phyloP scores from a whole-genome alignment of 495 filamentous ascomycete species.

The Penicillium bovifimosum region DNA sequence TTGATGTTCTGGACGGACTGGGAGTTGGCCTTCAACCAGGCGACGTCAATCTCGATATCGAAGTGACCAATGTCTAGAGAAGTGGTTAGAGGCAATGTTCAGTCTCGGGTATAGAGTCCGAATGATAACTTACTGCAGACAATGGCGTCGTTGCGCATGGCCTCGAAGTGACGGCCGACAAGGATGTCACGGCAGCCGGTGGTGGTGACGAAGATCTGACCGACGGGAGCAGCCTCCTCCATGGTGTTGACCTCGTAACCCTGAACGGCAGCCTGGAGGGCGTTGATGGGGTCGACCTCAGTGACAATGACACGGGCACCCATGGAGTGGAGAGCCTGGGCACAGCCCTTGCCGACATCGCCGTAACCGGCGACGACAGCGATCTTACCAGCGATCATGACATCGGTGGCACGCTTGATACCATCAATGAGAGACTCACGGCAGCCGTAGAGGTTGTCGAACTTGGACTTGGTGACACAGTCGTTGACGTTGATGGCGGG shows the following conservation, averaged over 20 bases:
- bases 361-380: slow-evolving; percentile 96
- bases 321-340: slow-evolving; percentile 90
- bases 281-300: slow-evolving; percentile 99
- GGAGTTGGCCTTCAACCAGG: slow-evolving; percentile 96
- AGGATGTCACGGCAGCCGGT: slow-evolving; percentile 99
- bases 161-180: slow-evolving; percentile 85
- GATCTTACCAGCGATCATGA: slow-evolving; percentile 99
- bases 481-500: slow-evolving; percentile 99
- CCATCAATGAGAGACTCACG: slow-evolving; percentile 97
- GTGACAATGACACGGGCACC: slow-evolving; percentile 96
- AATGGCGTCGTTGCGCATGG: slow-evolving; percentile 97
- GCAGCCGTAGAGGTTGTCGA: slow-evolving; percentile 99
- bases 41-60: slow-evolving; percentile 99
- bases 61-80: slow-evolving; percentile 86
- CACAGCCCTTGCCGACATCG: slow-evolving; percentile 99
- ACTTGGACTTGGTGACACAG: slow-evolving; percentile 99
- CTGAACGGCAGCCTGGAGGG: slow-evolving; percentile 95
- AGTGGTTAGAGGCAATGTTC: slow-evolving; percentile 32
- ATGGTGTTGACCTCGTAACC: slow-evolving; percentile 96
- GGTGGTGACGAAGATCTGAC: slow-evolving; percentile 99
- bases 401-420: slow-evolving; percentile 99
- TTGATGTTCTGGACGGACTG: slow-evolving; percentile 96
- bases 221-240: slow-evolving; percentile 82
- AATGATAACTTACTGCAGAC: slow-evolving; percentile 75
- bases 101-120: not conserved